Percentiles rank a stretch among this genome's conserved stretches.
Conservation (phyloP, 768 basidiomycete genomes). For the Cyathus striatus region DNA sequence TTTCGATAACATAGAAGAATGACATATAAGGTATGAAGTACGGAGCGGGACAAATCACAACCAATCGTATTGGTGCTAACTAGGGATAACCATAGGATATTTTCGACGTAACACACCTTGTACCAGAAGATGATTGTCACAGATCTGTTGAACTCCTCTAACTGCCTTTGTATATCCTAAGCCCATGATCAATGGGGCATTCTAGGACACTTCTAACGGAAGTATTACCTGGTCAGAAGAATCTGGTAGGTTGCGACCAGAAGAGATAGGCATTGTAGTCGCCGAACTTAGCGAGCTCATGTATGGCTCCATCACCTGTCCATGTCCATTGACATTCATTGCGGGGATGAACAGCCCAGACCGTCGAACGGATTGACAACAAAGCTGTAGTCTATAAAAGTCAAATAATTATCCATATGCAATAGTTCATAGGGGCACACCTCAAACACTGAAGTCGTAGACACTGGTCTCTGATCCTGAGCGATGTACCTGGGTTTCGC, state of each 20-base stretch:
- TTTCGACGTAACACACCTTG: slow-evolving; percentile 33
- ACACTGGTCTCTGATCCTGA: slow-evolving; percentile 24
- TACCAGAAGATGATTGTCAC: slow-evolving; percentile 70
- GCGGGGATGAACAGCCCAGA: not conserved
- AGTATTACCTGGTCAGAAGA: slow-evolving; percentile 13
- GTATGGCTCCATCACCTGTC: slow-evolving; percentile 2
- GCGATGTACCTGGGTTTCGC: slow-evolving; percentile 25
- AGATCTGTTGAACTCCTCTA: slow-evolving; percentile 44
- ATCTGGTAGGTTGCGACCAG: slow-evolving; percentile 10
- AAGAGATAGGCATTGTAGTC: slow-evolving; percentile 10
- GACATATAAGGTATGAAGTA: too few relatives aligned
- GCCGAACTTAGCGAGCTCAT: slow-evolving; percentile 12
- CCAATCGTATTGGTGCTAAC: too few relatives aligned
- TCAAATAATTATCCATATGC: slow-evolving; percentile 6
- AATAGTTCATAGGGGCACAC: slow-evolving; percentile 18
- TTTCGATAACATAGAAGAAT: too few relatives aligned
- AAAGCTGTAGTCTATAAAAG: slow-evolving; percentile 5
- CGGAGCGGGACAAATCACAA: too few relatives aligned
- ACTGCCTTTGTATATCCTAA: slow-evolving; percentile 34
- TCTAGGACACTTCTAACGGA: not conserved
- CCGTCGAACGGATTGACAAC: not conserved
- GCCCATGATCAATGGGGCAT: not conserved
- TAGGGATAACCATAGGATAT: too few relatives aligned
- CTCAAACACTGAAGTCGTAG: slow-evolving; percentile 11
- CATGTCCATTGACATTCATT: slow-evolving; percentile 1